Conservation (phyloP, 345 rosid species). For the Geranium rotundifolium region DNA sequence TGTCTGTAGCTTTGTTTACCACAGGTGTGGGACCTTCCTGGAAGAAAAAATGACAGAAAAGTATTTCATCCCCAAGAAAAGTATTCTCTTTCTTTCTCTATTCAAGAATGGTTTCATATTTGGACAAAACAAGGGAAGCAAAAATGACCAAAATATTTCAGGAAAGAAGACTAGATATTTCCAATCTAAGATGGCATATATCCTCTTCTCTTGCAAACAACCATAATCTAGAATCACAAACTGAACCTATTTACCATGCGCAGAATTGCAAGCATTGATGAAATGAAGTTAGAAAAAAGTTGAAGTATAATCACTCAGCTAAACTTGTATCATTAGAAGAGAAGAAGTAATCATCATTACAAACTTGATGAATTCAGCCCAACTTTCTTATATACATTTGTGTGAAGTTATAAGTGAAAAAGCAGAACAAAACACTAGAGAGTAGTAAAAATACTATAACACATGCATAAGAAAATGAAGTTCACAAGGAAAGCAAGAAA, state of each 20-base stretch:
- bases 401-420: background rate
- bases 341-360: background rate
- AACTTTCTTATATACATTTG: background rate
- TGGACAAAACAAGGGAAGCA: background rate
- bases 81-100: no score
- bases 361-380: background rate
- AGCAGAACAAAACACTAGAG: background rate
- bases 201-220: no score
- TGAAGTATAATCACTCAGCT: no score
- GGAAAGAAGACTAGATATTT: background rate
- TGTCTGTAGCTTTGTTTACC: no score
- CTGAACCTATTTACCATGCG: no score
- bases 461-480: no score
- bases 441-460: background rate
- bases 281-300: no score
- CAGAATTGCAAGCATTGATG: no score
- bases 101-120: background rate
- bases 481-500: no score
- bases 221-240: no score
- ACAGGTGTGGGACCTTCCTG: conserved; percentile 87
- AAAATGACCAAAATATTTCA: background rate
- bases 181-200: no score
- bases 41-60: conserved; percentile 4
- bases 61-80: background rate
- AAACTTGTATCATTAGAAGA: background rate